Evolutionary conservation across 2,329 filamentous ascomycete genomes (phyloP), one percentile per base, ranked within the genome.

Genomic region (Nemania serpens): DNA sequence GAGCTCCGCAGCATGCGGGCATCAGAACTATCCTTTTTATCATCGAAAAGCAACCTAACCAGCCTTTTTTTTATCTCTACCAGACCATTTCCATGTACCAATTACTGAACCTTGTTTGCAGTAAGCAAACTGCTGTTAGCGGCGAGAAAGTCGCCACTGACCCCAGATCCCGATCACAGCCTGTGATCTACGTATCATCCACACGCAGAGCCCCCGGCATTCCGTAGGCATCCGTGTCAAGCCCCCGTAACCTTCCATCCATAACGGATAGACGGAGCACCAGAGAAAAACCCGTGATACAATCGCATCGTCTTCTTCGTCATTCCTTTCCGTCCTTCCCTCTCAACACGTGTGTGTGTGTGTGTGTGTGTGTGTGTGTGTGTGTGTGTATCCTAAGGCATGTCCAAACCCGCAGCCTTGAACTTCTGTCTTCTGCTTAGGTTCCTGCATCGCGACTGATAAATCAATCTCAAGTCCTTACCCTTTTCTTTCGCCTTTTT

Each of bases 331-430:
- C 39, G 9, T 15, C 17, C 13, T 12, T 20, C 41, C 11, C 20
- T n/a, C 41, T 43, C 17, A 20, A 22, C 17, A 43, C n/a, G n/a
- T n/a, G n/a, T n/a, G n/a, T n/a, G n/a, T n/a, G n/a, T n/a, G n/a
- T n/a, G n/a, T n/a, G n/a, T n/a, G n/a, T n/a, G n/a, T n/a, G n/a
- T n/a, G n/a, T n/a, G n/a, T n/a, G n/a, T n/a, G n/a, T n/a, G n/a
- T n/a, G 7, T 55, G 37, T 22, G 25, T 34, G 12, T 50, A n/a
- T 22, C 22, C 41, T 56, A 57, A 52, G 58, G 58, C 58, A 62
- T 58, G 25, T 51, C 4, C 33, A 62, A 51, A 5, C 34, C 34
- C 33, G 41, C 43, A 42, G 50, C 59, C 41, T 37, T 37, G 46
- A 59, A 55, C 55, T 47, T 42, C 20, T 20, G 18, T 42, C 33